Evolutionary conservation across 768 basidiomycete genomes (phyloP).

Genomic region (Suillus subalutaceus): DNA sequence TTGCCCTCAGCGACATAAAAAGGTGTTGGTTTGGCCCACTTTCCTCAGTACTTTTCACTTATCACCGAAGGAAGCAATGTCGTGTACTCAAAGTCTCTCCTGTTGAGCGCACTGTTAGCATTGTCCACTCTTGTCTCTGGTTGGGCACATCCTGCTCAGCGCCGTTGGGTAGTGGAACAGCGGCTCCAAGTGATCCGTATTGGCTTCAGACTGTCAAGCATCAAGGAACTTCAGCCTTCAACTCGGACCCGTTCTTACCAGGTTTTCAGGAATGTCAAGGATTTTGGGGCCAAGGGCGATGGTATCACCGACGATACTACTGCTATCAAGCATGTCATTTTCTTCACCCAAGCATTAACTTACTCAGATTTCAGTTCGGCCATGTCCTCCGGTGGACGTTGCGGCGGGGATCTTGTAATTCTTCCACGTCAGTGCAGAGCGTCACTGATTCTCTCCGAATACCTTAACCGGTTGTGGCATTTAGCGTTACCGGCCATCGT

Average conservation of each 20-base stretch:
- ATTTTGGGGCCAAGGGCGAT: constrained; percentile 56
- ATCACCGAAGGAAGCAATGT: background rate
- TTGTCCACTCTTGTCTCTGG: constrained; percentile 29
- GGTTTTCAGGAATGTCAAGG: constrained; percentile 79
- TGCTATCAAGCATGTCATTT: constrained; percentile 62
- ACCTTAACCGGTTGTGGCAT: constrained; percentile 2
- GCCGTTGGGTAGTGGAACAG: constrained; percentile 52
- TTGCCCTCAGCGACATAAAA: background rate
- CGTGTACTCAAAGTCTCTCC: background rate
- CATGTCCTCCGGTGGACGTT: constrained; percentile 65
- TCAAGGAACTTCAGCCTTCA: constrained; percentile 70
- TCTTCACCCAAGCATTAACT: constrained; percentile 9
- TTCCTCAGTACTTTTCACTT: background rate
- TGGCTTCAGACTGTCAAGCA: constrained; percentile 77
- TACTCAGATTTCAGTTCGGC: constrained; percentile 49
- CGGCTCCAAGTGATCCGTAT: constrained; percentile 58
- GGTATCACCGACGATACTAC: constrained; percentile 75
- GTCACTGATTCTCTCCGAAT: constrained; percentile 2
- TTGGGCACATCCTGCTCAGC: constrained; percentile 50
- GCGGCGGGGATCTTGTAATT: constrained; percentile 61
- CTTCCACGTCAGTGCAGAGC: constrained; percentile 49
- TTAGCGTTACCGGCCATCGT: constrained; percentile 71
- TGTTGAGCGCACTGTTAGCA: constrained; percentile 4
- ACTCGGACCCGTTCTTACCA: constrained; percentile 58
- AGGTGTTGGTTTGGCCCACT: background rate